These are phyloP conservation scores for Candida anglica DNA, from an alignment of 805 yeast species.

Conservation along the genomic window DNA sequence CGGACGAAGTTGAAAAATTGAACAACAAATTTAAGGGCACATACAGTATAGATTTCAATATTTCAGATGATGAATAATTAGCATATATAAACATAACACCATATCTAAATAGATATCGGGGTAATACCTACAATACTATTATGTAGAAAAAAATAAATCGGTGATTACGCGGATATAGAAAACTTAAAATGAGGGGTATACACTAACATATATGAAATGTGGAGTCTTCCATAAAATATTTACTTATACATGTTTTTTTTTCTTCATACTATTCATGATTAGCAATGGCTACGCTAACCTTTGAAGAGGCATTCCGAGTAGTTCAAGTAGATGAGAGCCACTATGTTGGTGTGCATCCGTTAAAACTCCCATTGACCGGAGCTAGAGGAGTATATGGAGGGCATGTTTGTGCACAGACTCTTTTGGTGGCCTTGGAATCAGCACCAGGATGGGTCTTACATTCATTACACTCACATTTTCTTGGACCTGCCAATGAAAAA, in stretches of 20 bases:
- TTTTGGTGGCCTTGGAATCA: slow-evolving; percentile 55
- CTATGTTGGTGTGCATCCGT: slow-evolving; percentile 31
- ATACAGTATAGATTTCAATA: slow-evolving; percentile 1
- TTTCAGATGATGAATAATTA: slow-evolving; percentile 1
- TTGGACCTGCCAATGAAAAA: slow-evolving; percentile 48
- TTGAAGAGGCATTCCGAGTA: slow-evolving; percentile 31
- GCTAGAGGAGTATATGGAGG: slow-evolving; percentile 75
- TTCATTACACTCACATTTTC: slow-evolving; percentile 60
- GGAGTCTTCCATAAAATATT: no score
- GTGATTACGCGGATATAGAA: no score
- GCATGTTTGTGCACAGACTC: slow-evolving; percentile 60
- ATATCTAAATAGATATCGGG: no score
- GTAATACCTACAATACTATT: no score
- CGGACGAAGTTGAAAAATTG: slow-evolving; percentile 1
- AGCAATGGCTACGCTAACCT: no score
- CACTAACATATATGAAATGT: no score
- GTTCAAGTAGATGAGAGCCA: slow-evolving; percentile 17
- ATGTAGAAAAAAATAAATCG: no score
- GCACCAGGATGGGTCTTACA: slow-evolving; percentile 45
- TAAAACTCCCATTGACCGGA: slow-evolving; percentile 32
- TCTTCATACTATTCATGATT: no score
- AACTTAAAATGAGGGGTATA: no score
- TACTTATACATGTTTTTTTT: no score
- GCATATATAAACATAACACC: no score
- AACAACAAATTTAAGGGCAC: slow-evolving; percentile 2